Base-by-base conservation (phyloP, 495 filamentous ascomycete species). In the Jackrogersella multiformis region DNA sequence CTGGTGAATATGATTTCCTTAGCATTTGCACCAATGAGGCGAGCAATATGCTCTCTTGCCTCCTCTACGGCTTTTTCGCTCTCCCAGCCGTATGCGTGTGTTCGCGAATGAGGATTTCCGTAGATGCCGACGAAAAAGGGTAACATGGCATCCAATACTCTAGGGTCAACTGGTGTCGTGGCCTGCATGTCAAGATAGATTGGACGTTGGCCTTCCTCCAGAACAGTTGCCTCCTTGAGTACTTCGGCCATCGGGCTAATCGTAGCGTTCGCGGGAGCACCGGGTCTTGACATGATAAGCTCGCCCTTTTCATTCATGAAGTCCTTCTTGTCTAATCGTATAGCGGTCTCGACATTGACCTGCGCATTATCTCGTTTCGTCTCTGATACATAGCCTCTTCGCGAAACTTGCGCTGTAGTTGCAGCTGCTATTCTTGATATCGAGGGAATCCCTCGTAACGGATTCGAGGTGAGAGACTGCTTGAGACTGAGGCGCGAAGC, bases 1-100 rank as follows among this genome's bases (percentile, higher is more conserved):
- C 93, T 97, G 5, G 95, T 99, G 79, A 97, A 98, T 73, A 99
- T 95, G 63, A 99, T 98, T 72, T 99, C 95, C 78, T 98, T 99
- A 5, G 95, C 83, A 73, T 99, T 92, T 12, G 95, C 96, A 26
- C 96, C 95, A 60, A 99, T 93, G 38, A 99, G 82, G 18, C 84
- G 84, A 6, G 95, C 95, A 61, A 97, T 84, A 71, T 97, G 83
- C 67, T 87, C 85, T 64, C 95, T 85, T 42, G 96, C 93, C 53
- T 92, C 81, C 72, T 98, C 95, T 26, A 95, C 88, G 4, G 91
- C 94, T 75, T 93, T 93, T 69, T 99, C 95, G 45, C 91, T 95
- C 80, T 99, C 95, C 95, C 95, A 99, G 49, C 95, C 95, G 78
- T 99, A 99, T 10, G 95, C 95, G 78, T 99, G 95, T 49, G 95